A percentile compares a stretch with the other conserved stretches of the same genome.
Conservation (phyloP, 148 eudicot genomes). For the Rheum nobile region DNA sequence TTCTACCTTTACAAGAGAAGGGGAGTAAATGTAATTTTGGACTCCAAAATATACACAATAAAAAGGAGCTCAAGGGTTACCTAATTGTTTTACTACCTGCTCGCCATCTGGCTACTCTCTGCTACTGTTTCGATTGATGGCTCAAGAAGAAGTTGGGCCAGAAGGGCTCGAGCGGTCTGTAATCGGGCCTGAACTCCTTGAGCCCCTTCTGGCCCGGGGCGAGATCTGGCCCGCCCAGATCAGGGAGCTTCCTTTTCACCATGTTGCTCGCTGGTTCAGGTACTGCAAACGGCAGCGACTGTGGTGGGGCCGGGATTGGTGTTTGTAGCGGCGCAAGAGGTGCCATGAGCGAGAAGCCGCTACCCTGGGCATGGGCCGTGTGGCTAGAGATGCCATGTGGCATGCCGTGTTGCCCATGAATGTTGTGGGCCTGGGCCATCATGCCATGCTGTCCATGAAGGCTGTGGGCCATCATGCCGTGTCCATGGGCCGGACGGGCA, state of each 20-base stretch:
- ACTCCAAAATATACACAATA: slow-evolving; percentile 5
- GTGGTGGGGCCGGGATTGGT: slow-evolving; percentile 8
- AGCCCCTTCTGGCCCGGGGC: background rate
- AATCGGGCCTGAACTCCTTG: slow-evolving; percentile 2
- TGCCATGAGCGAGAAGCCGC: slow-evolving; percentile 2
- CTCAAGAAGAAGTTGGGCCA: slow-evolving; percentile 8
- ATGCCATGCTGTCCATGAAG: background rate
- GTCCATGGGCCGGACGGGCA: background rate
- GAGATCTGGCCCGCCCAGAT: background rate
- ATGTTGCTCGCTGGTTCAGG: background rate
- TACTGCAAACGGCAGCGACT: background rate
- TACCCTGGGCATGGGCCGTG: background rate
- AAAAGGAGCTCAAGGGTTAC: background rate
- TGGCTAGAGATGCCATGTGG: background rate
- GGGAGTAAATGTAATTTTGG: background rate
- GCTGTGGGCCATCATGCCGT: background rate
- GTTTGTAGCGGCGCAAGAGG: slow-evolving; percentile 5
- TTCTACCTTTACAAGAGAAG: slow-evolving; percentile 8
- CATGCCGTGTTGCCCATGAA: background rate
- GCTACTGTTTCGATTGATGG: slow-evolving; percentile 3
- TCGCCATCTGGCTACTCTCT: background rate
- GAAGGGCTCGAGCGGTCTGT: background rate
- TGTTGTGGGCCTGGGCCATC: background rate
- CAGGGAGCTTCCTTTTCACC: slow-evolving; percentile 10
- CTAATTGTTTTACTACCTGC: background rate